These are phyloP conservation scores for Umbelopsis ramanniana DNA, from an alignment of 192 early-diverging fungal species.

Conservation along the genomic window DNA sequence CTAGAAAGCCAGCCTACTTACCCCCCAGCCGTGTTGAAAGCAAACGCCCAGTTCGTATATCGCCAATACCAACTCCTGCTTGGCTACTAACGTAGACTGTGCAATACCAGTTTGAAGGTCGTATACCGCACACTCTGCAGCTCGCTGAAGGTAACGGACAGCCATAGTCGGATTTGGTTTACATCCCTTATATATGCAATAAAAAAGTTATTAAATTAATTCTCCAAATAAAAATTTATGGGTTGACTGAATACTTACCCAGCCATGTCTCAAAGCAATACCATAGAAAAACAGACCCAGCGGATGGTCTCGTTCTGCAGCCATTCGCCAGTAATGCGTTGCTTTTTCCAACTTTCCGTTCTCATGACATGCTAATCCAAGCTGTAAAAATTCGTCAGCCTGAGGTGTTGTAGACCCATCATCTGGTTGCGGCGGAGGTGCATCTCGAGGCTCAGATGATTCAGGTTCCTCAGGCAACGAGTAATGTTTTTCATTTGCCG, in stretches of 20 bases:
- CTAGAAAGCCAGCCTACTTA: constrained; percentile 20
- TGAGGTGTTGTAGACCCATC: constrained; percentile 13
- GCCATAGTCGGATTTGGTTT: constrained; percentile 66
- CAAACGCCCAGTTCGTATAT: constrained; percentile 82
- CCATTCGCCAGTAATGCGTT: constrained; percentile 70
- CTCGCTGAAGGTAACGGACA: constrained; percentile 72
- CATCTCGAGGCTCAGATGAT: neutral
- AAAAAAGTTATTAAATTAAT: neutral
- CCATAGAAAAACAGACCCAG: constrained; percentile 77
- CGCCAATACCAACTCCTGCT: constrained; percentile 71
- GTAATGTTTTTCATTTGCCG: constrained; percentile 15
- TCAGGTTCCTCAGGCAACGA: constrained; percentile 1
- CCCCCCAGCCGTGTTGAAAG: constrained; percentile 84
- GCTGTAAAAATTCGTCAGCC: constrained; percentile 64
- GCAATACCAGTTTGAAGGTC: constrained; percentile 61
- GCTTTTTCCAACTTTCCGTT: constrained; percentile 71
- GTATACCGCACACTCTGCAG: constrained; percentile 66
- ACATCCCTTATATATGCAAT: constrained; percentile 58
- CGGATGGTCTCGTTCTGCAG: constrained; percentile 65
- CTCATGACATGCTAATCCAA: constrained; percentile 73
- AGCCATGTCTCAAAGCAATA: constrained; percentile 76
- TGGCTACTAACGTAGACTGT: constrained; percentile 52
- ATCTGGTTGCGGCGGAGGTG: constrained; percentile 3
- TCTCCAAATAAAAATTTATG: neutral
- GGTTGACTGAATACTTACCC: constrained; percentile 44